Conservation (phyloP, 2,329 filamentous ascomycete species). For the Aquanectria penicillioides region DNA sequence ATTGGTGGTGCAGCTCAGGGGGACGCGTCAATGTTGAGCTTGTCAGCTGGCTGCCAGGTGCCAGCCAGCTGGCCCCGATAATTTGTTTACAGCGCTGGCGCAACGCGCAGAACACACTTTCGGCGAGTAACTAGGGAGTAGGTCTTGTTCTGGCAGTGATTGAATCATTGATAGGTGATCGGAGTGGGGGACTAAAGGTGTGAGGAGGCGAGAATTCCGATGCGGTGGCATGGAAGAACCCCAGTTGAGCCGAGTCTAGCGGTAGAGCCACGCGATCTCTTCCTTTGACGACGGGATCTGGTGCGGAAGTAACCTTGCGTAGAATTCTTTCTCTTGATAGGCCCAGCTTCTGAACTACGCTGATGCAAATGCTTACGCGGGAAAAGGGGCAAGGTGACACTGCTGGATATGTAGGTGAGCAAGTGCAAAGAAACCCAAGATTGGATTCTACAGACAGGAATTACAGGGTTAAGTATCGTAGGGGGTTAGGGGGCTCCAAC, state of each 20-base stretch:
- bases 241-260: not conserved
- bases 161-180: no score
- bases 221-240: not conserved
- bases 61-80: no score
- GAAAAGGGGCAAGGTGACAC: not conserved
- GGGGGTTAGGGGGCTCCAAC: no score
- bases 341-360: not conserved
- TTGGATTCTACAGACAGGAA: not conserved
- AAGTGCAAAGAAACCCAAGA: conserved; percentile 8
- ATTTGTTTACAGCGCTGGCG: no score
- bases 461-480: no score
- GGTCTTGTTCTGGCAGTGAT: not conserved
- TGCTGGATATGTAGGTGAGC: not conserved
- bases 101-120: no score
- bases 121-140: not conserved
- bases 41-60: conserved; percentile 7
- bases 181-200: not conserved
- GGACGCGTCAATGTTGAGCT: not conserved
- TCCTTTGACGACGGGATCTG: not conserved
- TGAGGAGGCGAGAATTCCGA: not conserved
- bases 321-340: not conserved
- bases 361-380: not conserved
- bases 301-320: not conserved
- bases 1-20: no score
- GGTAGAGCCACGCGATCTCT: not conserved